These are phyloP conservation scores for Amanita muscaria DNA, from an alignment of 768 basidiomycete species.

Conservation along the genomic window DNA sequence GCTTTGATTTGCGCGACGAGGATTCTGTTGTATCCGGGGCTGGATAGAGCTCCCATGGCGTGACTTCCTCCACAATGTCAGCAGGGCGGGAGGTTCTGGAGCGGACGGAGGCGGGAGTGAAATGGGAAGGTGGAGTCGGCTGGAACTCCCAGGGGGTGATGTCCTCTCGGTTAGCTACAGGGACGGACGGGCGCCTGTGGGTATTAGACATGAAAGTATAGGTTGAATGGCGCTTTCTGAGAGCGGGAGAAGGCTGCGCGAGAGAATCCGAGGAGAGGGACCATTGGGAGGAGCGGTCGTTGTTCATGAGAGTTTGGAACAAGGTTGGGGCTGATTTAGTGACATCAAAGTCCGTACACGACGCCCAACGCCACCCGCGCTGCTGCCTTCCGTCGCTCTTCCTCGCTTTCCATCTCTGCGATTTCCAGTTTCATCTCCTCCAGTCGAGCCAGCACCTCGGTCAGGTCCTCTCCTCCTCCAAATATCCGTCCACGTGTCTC, in stretches of 20 bases:
- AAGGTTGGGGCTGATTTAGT: not conserved
- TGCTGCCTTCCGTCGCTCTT: slow-evolving; percentile 57
- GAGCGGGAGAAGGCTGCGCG: slow-evolving; percentile 6
- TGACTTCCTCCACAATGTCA: slow-evolving; percentile 19
- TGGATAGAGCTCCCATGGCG: slow-evolving; percentile 27
- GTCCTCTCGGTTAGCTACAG: slow-evolving; percentile 22
- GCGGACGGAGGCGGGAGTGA: slow-evolving; percentile 10
- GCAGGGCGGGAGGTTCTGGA: slow-evolving; percentile 9
- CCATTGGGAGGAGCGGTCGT: slow-evolving; percentile 7
- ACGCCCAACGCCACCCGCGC: slow-evolving; percentile 66
- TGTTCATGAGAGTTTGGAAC: not conserved
- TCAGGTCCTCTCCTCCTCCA: slow-evolving; percentile 46
- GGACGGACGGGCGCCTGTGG: slow-evolving; percentile 4
- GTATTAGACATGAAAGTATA: slow-evolving; percentile 13
- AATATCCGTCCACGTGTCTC: slow-evolving; percentile 44
- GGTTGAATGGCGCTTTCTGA: slow-evolving; percentile 28
- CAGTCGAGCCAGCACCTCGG: slow-evolving; percentile 48
- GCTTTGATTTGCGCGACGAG: not conserved
- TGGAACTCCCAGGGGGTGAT: slow-evolving; percentile 33
- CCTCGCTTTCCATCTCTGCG: slow-evolving; percentile 51
- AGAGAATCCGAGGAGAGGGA: slow-evolving; percentile 17
- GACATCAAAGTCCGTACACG: slow-evolving; percentile 48
- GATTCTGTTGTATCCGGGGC: not conserved
- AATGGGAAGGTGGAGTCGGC: slow-evolving; percentile 11
- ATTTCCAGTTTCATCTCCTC: slow-evolving; percentile 73